Evolutionary conservation across 345 rosid genomes (phyloP), one percentile per base, ranked within the genome.

Genomic region (Pistacia integerrima): DNA sequence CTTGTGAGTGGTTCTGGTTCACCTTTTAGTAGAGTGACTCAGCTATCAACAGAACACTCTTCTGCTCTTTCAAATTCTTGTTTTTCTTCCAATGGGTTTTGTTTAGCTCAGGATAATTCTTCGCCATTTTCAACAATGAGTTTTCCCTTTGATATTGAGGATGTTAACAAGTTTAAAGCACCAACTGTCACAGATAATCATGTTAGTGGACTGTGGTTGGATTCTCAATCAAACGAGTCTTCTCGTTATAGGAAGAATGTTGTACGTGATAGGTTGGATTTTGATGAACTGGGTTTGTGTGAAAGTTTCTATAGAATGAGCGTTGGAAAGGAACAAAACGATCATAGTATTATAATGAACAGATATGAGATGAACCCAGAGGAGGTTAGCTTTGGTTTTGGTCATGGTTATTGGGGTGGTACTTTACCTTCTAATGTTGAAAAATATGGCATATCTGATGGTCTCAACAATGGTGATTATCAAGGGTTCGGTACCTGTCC

Each of bases 41-140:
- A 65, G 72, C 78, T 75, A 35, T 75, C 87, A 49, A 73, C 61
- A 44, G 74, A 67, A 73, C 46, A 64, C 64, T 84, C 78, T 66
- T 82, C 78, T 57, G 80, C 80, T 69, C 69, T 83, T 70, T 78
- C 88, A 11, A 73, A 83, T 65, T 83, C 88, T 54, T 81, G 88
- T 41, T 71, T 85, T 60, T 79, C 85, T 22, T 78, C 44, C 70
- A 54, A 80, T 81, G 86, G 86, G 72, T 72, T 84, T 76, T 77
- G 70, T 55, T 81, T 80, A 18, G 46, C 83, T 3, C 82, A 82
- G 57, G 77, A 79, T 55, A 75, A 75, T 41, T 79, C 67, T 74
- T 79, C 85, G 36, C 74, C 80, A 1, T 79, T 55, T 73, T 20
- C 49, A 59, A 18, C 56, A 51, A 76, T 38, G 4, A 76, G 36